Percentiles rank a stretch among this genome's conserved stretches.
Conservation (phyloP, 139 green algal species). For the Pleodorina starrii region DNA sequence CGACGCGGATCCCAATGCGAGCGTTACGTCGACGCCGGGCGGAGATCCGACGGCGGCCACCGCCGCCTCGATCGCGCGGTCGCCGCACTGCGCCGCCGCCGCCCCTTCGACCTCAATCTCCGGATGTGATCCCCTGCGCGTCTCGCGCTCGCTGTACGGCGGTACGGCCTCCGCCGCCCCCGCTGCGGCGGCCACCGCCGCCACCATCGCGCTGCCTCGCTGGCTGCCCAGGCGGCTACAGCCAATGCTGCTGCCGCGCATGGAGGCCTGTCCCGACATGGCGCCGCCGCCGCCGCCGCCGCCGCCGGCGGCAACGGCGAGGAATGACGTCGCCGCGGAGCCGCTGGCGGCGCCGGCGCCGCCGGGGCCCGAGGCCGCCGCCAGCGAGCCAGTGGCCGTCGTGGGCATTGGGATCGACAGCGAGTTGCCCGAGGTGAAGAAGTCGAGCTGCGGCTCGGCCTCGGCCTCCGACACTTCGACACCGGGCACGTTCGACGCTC, state of each 20-base stretch:
- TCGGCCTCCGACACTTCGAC: not conserved
- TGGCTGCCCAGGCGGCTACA: constrained; percentile 2
- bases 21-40: too few relatives aligned
- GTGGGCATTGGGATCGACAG: too few relatives aligned
- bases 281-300: not conserved
- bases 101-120: not conserved
- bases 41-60: not conserved
- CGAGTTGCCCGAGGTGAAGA: not conserved
- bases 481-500: not conserved
- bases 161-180: not conserved
- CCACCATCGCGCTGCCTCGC: not conserved
- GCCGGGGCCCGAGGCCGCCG: not conserved
- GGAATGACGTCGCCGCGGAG: not conserved
- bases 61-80: not conserved
- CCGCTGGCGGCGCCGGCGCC: too few relatives aligned
- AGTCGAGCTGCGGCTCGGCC: not conserved
- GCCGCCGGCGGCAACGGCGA: not conserved
- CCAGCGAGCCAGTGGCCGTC: too few relatives aligned
- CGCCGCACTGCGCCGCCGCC: not conserved
- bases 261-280: not conserved
- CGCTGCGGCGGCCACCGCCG: constrained; percentile 1
- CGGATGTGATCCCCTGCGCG: not conserved
- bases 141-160: not conserved
- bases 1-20: too few relatives aligned
- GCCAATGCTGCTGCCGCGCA: constrained; percentile 14